phyloP scores from a whole-genome alignment of 164 flowering plant genomes.

The Chloranthus sessilifolius region DNA sequence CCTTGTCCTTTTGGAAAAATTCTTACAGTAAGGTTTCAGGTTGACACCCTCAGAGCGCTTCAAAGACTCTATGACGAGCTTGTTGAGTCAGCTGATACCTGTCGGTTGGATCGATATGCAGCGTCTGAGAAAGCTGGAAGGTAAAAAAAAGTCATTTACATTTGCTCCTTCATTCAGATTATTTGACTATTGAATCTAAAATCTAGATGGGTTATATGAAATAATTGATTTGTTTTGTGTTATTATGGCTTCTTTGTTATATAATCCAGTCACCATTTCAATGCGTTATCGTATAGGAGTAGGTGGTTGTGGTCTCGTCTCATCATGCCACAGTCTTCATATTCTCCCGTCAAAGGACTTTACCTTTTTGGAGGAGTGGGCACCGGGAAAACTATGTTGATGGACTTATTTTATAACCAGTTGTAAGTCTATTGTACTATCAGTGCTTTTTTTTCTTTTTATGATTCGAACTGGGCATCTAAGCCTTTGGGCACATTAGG shows the following conservation, averaged over 20 bases:
- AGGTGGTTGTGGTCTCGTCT: slow-evolving; percentile 96
- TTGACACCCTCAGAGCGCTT: slow-evolving; percentile 67
- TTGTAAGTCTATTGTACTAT: slow-evolving; percentile 46
- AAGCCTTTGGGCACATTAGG: too few species aligned
- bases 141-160: slow-evolving; percentile 33
- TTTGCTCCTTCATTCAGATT: slow-evolving; percentile 5
- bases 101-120: slow-evolving; percentile 67
- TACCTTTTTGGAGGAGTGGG: slow-evolving; percentile 99
- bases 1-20: not conserved
- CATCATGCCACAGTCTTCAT: slow-evolving; percentile 61
- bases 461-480: too few species aligned
- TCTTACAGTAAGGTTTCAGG: slow-evolving; percentile 37
- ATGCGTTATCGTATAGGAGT: slow-evolving; percentile 42
- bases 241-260: too few species aligned
- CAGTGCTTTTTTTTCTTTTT: too few species aligned
- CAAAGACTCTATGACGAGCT: slow-evolving; percentile 93
- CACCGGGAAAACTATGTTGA: slow-evolving; percentile 98
- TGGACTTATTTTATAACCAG: slow-evolving; percentile 91
- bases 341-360: slow-evolving; percentile 83
- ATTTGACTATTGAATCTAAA: too few species aligned
- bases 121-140: slow-evolving; percentile 64
- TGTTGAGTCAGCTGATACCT: slow-evolving; percentile 66
- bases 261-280: not conserved
- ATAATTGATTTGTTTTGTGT: too few species aligned
- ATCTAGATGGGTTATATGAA: not conserved